Percentiles rank a stretch among this genome's conserved stretches.
Evolutionary conservation across 805 yeast species (phyloP).

Genomic region (Lipomyces yamanashiensis): DNA sequence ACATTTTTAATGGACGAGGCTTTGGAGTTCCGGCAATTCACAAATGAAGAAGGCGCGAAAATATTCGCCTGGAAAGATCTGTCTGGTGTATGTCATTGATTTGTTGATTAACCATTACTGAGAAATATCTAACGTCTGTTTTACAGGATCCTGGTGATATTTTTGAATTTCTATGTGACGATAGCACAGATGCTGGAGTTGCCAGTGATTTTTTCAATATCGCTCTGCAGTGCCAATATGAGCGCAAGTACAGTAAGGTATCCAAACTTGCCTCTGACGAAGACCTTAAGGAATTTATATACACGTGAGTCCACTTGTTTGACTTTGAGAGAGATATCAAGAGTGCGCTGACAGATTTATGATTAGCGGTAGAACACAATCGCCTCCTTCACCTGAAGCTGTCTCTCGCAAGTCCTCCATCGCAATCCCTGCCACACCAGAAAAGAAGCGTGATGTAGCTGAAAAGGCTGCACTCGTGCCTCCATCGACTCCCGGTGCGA

Average conservation of each 20-base stretch:
- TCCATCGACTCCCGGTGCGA: slow-evolving; percentile 33
- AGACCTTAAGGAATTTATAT: slow-evolving; percentile 61
- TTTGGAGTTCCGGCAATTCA: slow-evolving; percentile 59
- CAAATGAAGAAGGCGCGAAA: slow-evolving; percentile 57
- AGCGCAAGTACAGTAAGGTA: slow-evolving; percentile 64
- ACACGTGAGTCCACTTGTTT: slow-evolving; percentile 22
- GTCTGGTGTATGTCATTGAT: slow-evolving; percentile 54
- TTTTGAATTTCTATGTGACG: slow-evolving; percentile 78
- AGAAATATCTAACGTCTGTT: slow-evolving; percentile 3
- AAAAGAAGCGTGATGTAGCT: not conserved
- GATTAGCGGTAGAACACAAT: slow-evolving; percentile 11
- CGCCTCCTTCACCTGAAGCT: slow-evolving; percentile 31
- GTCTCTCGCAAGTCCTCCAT: slow-evolving; percentile 21
- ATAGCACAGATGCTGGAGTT: slow-evolving; percentile 52
- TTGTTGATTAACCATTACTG: not conserved
- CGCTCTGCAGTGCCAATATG: slow-evolving; percentile 72
- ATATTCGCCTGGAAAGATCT: slow-evolving; percentile 80
- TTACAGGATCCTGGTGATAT: slow-evolving; percentile 70
- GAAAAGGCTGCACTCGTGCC: not conserved
- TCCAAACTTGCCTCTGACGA: slow-evolving; percentile 48
- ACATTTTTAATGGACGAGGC: slow-evolving; percentile 67
- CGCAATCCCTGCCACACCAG: slow-evolving; percentile 26
- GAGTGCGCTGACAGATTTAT: not conserved
- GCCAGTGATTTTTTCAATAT: slow-evolving; percentile 67
- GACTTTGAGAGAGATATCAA: not conserved